Conservation (phyloP, 2,329 filamentous ascomycete genomes). For the Grosmannia serpens region DNA sequence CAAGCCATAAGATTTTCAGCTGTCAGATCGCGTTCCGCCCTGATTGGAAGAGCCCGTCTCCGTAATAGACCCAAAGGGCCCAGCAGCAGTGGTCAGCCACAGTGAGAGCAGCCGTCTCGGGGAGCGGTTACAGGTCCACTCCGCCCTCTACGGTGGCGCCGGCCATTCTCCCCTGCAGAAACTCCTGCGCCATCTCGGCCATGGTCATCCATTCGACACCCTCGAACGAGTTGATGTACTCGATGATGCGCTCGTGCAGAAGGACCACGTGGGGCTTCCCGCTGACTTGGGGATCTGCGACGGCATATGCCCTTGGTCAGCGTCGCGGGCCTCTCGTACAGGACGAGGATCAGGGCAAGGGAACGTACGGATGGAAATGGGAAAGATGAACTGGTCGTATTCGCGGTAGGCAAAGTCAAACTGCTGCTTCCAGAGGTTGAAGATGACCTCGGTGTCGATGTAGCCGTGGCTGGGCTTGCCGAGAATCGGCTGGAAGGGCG, state of each 20-base stretch:
- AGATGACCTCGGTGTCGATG: slow-evolving; percentile 40
- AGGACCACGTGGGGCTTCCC: slow-evolving; percentile 60
- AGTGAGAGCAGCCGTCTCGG: no score
- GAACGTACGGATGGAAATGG: slow-evolving; percentile 50
- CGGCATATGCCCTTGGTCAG: not conserved
- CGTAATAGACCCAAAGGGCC: not conserved
- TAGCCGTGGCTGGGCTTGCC: slow-evolving; percentile 51
- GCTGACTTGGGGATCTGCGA: slow-evolving; percentile 51
- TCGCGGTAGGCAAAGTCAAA: slow-evolving; percentile 67
- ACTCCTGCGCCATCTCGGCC: slow-evolving; percentile 6
- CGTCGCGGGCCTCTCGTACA: not conserved
- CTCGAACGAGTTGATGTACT: slow-evolving; percentile 14
- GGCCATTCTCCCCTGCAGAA: not conserved
- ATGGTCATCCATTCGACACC: slow-evolving; percentile 56
- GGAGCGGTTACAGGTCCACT: not conserved
- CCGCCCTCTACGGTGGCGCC: not conserved
- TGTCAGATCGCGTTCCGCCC: not conserved
- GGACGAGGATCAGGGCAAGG: not conserved
- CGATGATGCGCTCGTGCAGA: slow-evolving; percentile 15
- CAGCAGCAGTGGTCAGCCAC: not conserved
- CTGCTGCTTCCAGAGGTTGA: slow-evolving; percentile 54
- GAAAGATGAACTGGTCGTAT: slow-evolving; percentile 67
- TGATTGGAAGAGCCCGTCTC: not conserved
- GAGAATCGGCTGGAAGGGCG: slow-evolving; percentile 61
- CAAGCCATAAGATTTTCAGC: not conserved